phyloP scores from a whole-genome alignment of 371 early-diverging fungal species.

The Mucor sp. region DNA sequence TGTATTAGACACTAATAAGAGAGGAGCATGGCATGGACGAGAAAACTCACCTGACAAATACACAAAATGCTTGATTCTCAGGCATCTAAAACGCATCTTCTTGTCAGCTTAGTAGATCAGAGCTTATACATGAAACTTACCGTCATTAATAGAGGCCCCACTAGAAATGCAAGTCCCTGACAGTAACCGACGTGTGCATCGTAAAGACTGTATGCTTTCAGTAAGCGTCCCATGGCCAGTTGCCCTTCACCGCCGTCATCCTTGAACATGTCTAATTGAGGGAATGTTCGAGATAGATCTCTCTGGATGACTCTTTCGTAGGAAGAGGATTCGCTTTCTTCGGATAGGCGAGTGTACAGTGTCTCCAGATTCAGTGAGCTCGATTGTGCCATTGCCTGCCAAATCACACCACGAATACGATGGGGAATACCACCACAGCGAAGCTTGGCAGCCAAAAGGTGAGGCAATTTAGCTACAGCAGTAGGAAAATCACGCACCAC shows the following conservation, averaged over 20 bases:
- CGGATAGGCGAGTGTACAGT: constrained; percentile 77
- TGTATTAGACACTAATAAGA: constrained; percentile 16
- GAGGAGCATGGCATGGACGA: constrained; percentile 18
- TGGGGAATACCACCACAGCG: constrained; percentile 85
- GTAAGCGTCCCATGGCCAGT: constrained; percentile 76
- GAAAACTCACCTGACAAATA: constrained; percentile 66
- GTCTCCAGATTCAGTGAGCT: constrained; percentile 76
- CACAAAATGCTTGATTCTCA: constrained; percentile 91
- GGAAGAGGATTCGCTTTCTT: constrained; percentile 64
- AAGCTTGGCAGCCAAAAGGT: constrained; percentile 68
- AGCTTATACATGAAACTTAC: constrained; percentile 39
- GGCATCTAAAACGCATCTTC: constrained; percentile 63
- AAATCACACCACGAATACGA: constrained; percentile 83
- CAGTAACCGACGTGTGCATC: constrained; percentile 96
- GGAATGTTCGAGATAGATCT: constrained; percentile 92
- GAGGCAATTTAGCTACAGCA: constrained; percentile 62
- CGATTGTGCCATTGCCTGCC: constrained; percentile 88
- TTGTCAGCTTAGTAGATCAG: neutral
- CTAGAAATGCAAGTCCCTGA: constrained; percentile 93
- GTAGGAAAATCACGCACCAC: constrained; percentile 83
- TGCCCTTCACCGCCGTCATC: constrained; percentile 86
- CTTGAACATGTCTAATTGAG: constrained; percentile 81
- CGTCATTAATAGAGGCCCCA: constrained; percentile 87
- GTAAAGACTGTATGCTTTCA: constrained; percentile 89
- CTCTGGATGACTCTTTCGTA: constrained; percentile 89